Conservation (phyloP, 129 eudicot species). For the Kitagawia praeruptora region DNA sequence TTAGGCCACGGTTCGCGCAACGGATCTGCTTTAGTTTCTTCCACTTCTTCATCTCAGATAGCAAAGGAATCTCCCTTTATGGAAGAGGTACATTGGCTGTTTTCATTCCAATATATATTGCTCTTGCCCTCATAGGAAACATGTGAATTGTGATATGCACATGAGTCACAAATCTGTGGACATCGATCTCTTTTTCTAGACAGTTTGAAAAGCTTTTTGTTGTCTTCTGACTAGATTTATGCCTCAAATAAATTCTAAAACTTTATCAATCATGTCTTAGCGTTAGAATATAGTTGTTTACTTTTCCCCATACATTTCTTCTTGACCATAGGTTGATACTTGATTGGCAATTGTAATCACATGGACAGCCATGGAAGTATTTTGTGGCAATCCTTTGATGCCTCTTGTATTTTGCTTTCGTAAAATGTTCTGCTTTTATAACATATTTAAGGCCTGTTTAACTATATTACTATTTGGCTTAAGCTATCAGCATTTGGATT, state of each 20-base stretch:
- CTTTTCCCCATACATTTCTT: background rate
- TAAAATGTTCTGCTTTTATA: background rate
- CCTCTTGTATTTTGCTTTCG: constrained; percentile 1
- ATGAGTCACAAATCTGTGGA: background rate
- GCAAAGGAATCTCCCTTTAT: constrained; percentile 50
- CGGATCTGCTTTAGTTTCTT: constrained; percentile 48
- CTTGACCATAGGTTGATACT: background rate
- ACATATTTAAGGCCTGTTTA: background rate
- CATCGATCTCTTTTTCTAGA: background rate
- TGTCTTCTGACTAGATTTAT: background rate
- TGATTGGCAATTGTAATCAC: background rate
- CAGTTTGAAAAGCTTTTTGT: background rate
- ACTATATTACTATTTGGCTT: background rate
- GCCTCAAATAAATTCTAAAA: background rate
- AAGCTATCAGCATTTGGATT: background rate
- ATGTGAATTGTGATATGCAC: background rate
- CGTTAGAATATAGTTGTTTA: background rate
- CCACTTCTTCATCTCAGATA: constrained; percentile 61
- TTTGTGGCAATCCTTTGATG: background rate
- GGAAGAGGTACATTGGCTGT: constrained; percentile 65
- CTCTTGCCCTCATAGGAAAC: background rate
- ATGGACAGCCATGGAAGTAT: background rate
- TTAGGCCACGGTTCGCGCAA: constrained; percentile 55
- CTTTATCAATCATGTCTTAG: background rate
- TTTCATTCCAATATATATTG: background rate